Evolutionary conservation across 495 filamentous ascomycete genomes (phyloP), one percentile per base, ranked within the genome.

Genomic region (Gamarada debralockiae): DNA sequence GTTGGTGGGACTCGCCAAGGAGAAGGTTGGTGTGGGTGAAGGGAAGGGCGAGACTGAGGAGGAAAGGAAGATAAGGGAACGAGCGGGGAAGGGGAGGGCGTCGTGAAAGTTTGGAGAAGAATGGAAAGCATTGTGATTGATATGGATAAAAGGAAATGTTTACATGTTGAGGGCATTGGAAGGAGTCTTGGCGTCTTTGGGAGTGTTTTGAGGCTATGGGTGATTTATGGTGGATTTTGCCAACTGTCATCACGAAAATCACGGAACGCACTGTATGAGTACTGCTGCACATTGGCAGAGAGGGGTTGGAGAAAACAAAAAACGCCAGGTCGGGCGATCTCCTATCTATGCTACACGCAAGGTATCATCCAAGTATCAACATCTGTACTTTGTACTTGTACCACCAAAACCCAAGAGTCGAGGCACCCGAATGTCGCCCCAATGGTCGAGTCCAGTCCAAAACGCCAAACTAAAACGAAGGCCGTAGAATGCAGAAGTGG

Each of bases 1-100:
- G 39, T 38, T 60, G 23, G 48, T 60, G 1, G 42, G 45, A 15
- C 42, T 44, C 43, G 48, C 44, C 34, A 53, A 25, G 40, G 38
- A 45, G 40, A 56, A 27, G 13, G n/a, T 36, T 7, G 25, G 17
- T 6, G 49, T 18, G 37, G 41, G 41, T 25, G 23, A 44, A 21
- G 41, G 41, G 20, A 22, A 25, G 6, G 37, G 20, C 3, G 46
- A 52, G 33, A 48, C 29, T 20, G 49, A 29, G 24, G 44, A 46
- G 20, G 52, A 34, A 24, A 50, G 33, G 39, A 37, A 24, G 17
- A 27, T 62, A 17, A 52, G 52, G 39, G 55, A 51, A 36, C 27
- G 40, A 14, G 29, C 25, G 8, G 39, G 51, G 15, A 54, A 36
- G 36, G 50, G 58, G 21, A 53, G 40, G 42, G 33, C 40, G 0